phyloP scores from a whole-genome alignment of 164 flowering plant genomes.

The Chimonanthus praecox region DNA sequence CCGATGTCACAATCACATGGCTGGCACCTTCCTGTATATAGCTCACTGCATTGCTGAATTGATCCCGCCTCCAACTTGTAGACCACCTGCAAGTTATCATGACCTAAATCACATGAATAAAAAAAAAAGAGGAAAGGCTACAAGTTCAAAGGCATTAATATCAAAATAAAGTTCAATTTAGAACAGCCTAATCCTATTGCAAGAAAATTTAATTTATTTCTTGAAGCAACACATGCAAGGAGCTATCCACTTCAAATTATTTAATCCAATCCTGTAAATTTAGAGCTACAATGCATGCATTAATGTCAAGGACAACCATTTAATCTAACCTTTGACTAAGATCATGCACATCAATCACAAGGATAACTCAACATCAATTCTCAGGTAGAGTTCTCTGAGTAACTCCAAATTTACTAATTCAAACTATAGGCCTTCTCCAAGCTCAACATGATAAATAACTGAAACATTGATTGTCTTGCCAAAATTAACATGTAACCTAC shows the following conservation, averaged over 20 bases:
- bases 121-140: conserved; percentile 35
- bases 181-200: neutral
- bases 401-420: neutral
- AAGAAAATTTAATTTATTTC: neutral
- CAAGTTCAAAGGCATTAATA: conserved; percentile 21
- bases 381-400: neutral
- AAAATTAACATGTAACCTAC: too few relatives aligned
- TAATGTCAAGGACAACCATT: neutral
- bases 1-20: conserved; percentile 97
- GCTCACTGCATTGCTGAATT: conserved; percentile 54
- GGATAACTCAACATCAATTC: neutral
- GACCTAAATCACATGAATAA: conserved; percentile 35
- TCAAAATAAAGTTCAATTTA: conserved; percentile 4
- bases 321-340: neutral
- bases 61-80: conserved; percentile 97
- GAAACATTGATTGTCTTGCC: neutral
- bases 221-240: neutral
- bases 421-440: neutral
- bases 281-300: neutral
- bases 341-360: neutral
- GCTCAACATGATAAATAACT: neutral
- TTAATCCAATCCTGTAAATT: neutral
- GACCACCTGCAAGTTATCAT: conserved; percentile 57
- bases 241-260: neutral
- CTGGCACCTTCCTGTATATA: conserved; percentile 89